phyloP scores from a whole-genome alignment of 1,139 yeast species.

The Lipomyces yarrowii region DNA sequence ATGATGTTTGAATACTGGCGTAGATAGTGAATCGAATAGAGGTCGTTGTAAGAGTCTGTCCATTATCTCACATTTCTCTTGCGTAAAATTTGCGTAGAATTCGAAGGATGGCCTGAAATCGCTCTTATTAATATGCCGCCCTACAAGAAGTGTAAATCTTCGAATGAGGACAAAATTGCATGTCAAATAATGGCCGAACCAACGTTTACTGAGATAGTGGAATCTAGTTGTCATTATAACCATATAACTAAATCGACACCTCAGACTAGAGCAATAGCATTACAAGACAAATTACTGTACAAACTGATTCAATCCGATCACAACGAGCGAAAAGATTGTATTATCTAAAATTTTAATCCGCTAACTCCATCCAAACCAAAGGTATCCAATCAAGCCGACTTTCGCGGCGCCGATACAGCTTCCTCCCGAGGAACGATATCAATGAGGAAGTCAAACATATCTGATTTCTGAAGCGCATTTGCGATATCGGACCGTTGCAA shows the following conservation, averaged over 20 bases:
- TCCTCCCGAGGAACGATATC: conserved; percentile 83
- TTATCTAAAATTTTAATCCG: neutral
- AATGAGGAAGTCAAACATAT: conserved; percentile 94
- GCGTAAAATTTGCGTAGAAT: too few species aligned
- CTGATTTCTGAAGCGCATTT: conserved; percentile 90
- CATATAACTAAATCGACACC: neutral
- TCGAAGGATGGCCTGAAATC: too few species aligned
- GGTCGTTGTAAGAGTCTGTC: neutral
- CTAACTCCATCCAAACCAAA: conserved; percentile 2
- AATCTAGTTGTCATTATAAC: neutral
- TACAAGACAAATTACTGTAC: neutral
- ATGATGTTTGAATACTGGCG: neutral
- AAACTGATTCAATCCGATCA: neutral
- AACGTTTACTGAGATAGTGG: neutral
- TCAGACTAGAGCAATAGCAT: neutral
- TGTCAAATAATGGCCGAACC: neutral
- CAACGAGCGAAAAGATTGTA: neutral
- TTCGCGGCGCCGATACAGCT: conserved; percentile 25
- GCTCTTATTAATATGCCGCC: too few species aligned
- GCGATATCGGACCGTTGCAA: conserved; percentile 93
- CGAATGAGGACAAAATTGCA: neutral
- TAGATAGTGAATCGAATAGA: neutral
- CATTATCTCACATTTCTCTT: neutral
- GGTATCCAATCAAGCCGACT: neutral
- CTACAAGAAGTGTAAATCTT: neutral